Base-by-base conservation (phyloP, 495 filamentous ascomycete genomes). In the Neurospora pannonica region DNA sequence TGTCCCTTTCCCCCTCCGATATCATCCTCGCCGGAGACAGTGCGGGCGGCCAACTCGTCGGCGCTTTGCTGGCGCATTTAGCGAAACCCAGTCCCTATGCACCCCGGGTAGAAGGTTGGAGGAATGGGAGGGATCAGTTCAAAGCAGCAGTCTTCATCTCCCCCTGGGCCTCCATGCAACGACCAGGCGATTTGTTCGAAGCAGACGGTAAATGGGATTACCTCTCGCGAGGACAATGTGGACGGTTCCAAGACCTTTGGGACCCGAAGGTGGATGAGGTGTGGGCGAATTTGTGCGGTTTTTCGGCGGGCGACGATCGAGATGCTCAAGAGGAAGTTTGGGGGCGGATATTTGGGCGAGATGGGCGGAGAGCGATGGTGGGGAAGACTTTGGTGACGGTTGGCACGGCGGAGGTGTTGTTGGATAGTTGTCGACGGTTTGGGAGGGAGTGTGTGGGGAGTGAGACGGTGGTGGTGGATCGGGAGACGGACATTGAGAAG, bases 341-440 rank as follows among this genome's bases (percentile, higher is more conserved):
- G 75, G 21, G 28, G 4, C 38, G 24, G 17, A 75, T 76, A 13
- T 72, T 78, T 72, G 54, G 54, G 1, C 24, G 54, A 4, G 36
- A 34, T 13, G 70, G 73, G 1, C 4, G 4, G 11, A 37, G 13
- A 0, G 71, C 72, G 0, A 34, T 78, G 48, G 77, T 77, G 37
- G 28, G 21, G 3, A 78, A 76, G 43, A 46, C 70, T 4, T 48
- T 78, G 71, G 31, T 78, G 13, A 75, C 72, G 9, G 72, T 75
- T 0, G 76, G 77, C 0, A 77, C 77, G 8, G 74, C 74, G 0
- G 77, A 78, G 70, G 72, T 77, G 36, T 75, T 77, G 36, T 37
- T 78, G 72, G 76, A 75, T 21, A 71, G 71, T 42, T 76, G 74
- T 70, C 60, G 77, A 2, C 43, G 39, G 28, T 78, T 78, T 73